These are phyloP conservation scores for Chaetoceros tenuissimus DNA, from an alignment of 108 stramenopile species.

Conservation along the genomic window DNA sequence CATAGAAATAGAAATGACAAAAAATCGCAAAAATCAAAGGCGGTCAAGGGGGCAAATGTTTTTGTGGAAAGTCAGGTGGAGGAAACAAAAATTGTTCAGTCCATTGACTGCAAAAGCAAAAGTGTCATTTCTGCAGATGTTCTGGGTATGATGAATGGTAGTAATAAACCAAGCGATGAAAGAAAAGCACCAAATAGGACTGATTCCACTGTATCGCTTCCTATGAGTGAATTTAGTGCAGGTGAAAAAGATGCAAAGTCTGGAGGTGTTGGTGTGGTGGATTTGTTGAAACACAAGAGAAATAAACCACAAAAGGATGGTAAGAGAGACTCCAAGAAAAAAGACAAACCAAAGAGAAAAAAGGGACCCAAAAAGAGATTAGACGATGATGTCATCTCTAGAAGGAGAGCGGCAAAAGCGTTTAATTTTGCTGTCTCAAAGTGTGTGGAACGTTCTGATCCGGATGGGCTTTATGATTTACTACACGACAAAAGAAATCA, in stretches of 20 bases:
- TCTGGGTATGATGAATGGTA: background rate
- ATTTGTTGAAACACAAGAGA: background rate
- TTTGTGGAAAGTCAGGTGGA: too few relatives aligned
- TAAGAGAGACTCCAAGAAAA: conserved; percentile 6
- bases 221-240: too few relatives aligned
- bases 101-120: background rate
- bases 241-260: too few relatives aligned
- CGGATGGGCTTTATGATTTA: conserved; percentile 57
- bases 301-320: conserved; percentile 4
- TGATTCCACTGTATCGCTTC: too few relatives aligned
- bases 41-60: background rate
- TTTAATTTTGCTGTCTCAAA: conserved; percentile 69
- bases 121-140: background rate
- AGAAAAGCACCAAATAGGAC: too few relatives aligned
- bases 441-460: conserved; percentile 72
- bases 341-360: conserved; percentile 38
- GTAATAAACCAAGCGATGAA: background rate
- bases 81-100: too few relatives aligned
- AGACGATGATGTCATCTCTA: conserved; percentile 56
- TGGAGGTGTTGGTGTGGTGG: conserved; percentile 7
- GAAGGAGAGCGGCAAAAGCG: conserved; percentile 53
- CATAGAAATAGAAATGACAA: background rate
- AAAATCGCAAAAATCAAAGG: background rate
- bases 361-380: conserved; percentile 53
- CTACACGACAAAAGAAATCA: conserved; percentile 67